Percentiles rank a stretch among this genome's conserved stretches.
These are phyloP conservation scores for Pulveroboletus sp. DNA, from an alignment of 768 basidiomycete species.

Conservation along the genomic window DNA sequence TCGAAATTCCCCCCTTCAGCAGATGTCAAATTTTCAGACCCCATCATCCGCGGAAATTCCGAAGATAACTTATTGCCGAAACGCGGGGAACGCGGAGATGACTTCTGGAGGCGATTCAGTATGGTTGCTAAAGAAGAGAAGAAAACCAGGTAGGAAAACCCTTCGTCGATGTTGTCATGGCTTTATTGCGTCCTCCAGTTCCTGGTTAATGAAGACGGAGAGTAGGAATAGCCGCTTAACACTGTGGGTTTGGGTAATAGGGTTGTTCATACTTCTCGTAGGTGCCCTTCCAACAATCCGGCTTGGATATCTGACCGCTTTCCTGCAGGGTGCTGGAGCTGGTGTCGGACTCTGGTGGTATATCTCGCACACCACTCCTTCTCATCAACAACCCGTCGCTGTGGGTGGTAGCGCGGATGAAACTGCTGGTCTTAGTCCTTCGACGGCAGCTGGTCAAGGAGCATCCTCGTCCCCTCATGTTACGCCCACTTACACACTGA, in stretches of 20 bases:
- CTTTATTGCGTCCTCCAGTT: conserved; percentile 32
- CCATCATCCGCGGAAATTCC: conserved; percentile 62
- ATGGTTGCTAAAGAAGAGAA: conserved; percentile 74
- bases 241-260: conserved; percentile 68
- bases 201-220: conserved; percentile 68
- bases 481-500: conserved; percentile 59
- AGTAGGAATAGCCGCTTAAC: conserved; percentile 48
- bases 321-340: conserved; percentile 43
- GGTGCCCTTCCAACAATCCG: conserved; percentile 16
- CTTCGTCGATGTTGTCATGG: neutral
- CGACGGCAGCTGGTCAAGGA: conserved; percentile 11
- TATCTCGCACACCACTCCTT: conserved; percentile 46
- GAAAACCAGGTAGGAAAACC: conserved; percentile 41
- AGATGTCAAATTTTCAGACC: conserved; percentile 47
- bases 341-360: conserved; percentile 61
- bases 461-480: conserved; percentile 40
- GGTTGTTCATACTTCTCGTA: conserved; percentile 54
- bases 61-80: conserved; percentile 67
- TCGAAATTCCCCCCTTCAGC: conserved; percentile 33
- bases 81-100: conserved; percentile 71
- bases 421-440: conserved; percentile 22
- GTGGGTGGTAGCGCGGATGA: conserved; percentile 62
- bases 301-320: neutral
- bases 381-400: conserved; percentile 52
- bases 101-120: conserved; percentile 85